A percentile compares a stretch with the other conserved stretches of the same genome.
phyloP scores from a whole-genome alignment of 768 basidiomycete genomes.

The Harrya chromipes region DNA sequence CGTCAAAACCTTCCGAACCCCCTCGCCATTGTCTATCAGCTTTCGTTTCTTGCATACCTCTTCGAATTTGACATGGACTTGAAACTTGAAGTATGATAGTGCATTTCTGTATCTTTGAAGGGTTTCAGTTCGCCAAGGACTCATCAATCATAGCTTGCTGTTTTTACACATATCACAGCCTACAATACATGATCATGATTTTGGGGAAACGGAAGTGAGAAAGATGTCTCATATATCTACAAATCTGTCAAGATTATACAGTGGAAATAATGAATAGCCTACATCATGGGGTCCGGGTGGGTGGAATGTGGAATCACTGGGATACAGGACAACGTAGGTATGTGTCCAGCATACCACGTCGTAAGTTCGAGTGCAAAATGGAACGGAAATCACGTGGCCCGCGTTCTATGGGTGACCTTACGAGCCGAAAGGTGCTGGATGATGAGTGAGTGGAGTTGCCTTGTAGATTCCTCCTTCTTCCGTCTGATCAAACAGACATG shows the following conservation, averaged over 20 bases:
- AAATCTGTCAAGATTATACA: not conserved
- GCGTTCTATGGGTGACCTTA: not conserved
- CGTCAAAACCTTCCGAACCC: not conserved
- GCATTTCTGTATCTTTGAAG: not conserved
- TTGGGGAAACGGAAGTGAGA: not conserved
- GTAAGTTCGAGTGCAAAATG: not conserved
- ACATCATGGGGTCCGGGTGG: no score
- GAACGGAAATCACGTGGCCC: not conserved
- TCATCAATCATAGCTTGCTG: not conserved
- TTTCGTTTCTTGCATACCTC: not conserved
- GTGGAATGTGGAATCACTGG: not conserved
- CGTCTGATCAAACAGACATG: constrained; percentile 19
- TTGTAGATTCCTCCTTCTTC: constrained; percentile 18
- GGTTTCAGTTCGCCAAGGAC: not conserved
- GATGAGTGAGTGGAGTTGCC: constrained; percentile 14
- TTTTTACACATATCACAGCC: not conserved
- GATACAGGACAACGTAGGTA: no score
- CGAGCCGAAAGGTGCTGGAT: constrained; percentile 13
- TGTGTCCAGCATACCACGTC: not conserved
- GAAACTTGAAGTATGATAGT: no score
- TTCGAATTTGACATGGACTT: not conserved
- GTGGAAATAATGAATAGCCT: not conserved
- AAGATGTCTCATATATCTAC: not conserved
- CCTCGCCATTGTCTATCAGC: constrained; percentile 4
- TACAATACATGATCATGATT: not conserved